These are phyloP conservation scores for Hypseocharis bilobata DNA, from an alignment of 441 rosid genomes.

Conservation along the genomic window DNA sequence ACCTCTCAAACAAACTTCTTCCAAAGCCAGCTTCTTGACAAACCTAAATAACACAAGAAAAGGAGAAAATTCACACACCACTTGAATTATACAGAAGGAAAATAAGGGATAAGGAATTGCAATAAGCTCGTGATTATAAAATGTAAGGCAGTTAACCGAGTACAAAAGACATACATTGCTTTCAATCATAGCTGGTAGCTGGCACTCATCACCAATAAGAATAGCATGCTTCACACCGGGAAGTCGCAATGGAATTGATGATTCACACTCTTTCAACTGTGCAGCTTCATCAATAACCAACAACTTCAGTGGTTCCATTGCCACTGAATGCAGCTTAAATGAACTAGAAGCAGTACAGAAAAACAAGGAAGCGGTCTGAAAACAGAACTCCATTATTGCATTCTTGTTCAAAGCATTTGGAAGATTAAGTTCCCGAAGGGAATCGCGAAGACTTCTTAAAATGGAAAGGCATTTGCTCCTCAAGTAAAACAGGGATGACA, in stretches of 20 bases:
- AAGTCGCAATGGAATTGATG: constrained; percentile 35
- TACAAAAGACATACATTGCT: constrained; percentile 29
- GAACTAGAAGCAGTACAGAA: constrained; percentile 39
- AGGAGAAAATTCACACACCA: neutral
- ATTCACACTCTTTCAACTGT: constrained; percentile 42
- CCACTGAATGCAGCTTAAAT: constrained; percentile 23
- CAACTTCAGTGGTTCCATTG: constrained; percentile 24
- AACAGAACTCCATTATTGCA: constrained; percentile 24
- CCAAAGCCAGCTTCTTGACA: constrained; percentile 37
- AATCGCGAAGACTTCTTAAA: constrained; percentile 18
- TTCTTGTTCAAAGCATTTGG: constrained; percentile 15
- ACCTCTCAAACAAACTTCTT: constrained; percentile 44
- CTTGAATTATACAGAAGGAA: neutral
- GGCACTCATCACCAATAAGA: constrained; percentile 42
- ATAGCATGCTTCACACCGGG: constrained; percentile 26
- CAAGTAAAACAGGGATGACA: neutral
- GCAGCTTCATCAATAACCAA: constrained; percentile 47
- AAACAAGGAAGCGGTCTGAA: constrained; percentile 23
- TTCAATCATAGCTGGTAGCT: constrained; percentile 31
- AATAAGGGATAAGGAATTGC: neutral
- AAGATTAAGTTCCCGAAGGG: constrained; percentile 21
- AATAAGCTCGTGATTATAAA: neutral
- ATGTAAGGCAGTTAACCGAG: no score
- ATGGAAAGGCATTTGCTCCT: constrained; percentile 26
- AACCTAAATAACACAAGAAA: constrained; percentile 18